These are phyloP conservation scores for Zygotorulaspora florentina DNA, from an alignment of 805 yeast genomes.

Conservation along the genomic window DNA sequence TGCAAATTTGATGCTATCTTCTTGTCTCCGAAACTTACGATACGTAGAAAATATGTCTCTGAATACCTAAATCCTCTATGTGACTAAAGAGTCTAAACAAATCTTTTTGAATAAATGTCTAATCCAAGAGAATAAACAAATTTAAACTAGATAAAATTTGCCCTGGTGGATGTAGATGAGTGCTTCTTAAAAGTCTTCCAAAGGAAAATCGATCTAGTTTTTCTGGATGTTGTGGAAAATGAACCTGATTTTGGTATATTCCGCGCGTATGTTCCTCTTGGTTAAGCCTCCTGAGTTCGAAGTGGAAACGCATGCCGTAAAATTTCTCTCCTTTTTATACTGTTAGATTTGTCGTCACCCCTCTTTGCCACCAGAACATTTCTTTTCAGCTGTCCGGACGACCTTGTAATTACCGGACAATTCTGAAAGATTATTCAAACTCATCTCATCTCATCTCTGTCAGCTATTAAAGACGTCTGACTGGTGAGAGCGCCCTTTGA, in stretches of 20 bases:
- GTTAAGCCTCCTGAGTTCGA: not conserved
- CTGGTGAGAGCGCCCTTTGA: not conserved
- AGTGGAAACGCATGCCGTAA: not conserved
- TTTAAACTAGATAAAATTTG: not conserved
- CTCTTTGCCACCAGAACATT: not conserved
- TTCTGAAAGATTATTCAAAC: constrained; percentile 4
- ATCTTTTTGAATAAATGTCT: not conserved
- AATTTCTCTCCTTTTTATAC: constrained; percentile 7
- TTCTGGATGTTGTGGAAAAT: too few relatives aligned
- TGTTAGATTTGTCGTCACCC: constrained; percentile 1
- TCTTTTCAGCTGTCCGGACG: not conserved
- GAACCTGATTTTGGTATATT: too few relatives aligned
- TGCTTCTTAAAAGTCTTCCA: too few relatives aligned
- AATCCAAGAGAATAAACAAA: not conserved
- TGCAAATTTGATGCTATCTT: not conserved
- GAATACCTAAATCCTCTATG: constrained; percentile 1
- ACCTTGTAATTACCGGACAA: not conserved
- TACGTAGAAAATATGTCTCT: not conserved
- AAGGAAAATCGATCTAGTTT: too few relatives aligned
- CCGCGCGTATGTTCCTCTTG: not conserved
- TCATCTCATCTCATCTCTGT: constrained; percentile 4
- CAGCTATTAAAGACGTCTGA: too few relatives aligned
- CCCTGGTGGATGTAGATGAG: too few relatives aligned
- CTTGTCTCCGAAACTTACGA: not conserved
- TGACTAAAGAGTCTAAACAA: constrained; percentile 1